Conservation (phyloP, 1,284 basidiomycete species). For the Cutaneotrichosporon cutaneum region DNA sequence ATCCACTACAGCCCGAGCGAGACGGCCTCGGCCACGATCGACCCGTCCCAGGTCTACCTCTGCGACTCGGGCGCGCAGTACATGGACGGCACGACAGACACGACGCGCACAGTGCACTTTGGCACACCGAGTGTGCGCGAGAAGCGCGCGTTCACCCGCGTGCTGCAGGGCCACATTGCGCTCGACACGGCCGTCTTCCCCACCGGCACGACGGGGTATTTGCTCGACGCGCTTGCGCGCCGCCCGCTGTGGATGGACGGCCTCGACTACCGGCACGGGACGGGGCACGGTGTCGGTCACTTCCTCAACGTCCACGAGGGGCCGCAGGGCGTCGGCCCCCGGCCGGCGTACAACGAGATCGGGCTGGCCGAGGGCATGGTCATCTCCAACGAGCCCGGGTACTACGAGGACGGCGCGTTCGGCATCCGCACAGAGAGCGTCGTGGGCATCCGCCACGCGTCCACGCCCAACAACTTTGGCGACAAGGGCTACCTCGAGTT, state of each 20-base stretch:
- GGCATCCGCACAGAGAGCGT: slow-evolving; percentile 93
- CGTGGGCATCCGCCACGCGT: slow-evolving; percentile 68
- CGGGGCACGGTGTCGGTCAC: slow-evolving; percentile 91
- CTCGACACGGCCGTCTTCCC: slow-evolving; percentile 82
- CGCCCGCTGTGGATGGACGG: slow-evolving; percentile 88
- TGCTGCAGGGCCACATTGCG: slow-evolving; percentile 50
- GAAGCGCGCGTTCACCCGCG: slow-evolving; percentile 84
- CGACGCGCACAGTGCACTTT: slow-evolving; percentile 90
- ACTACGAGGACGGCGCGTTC: slow-evolving; percentile 86
- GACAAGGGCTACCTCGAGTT: slow-evolving; percentile 77
- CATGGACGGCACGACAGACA: slow-evolving; percentile 87
- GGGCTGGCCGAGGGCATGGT: slow-evolving; percentile 81
- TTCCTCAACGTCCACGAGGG: slow-evolving; percentile 94
- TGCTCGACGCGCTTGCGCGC: slow-evolving; percentile 74
- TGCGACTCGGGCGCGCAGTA: slow-evolving; percentile 95
- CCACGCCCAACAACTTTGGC: slow-evolving; percentile 82
- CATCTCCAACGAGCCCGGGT: slow-evolving; percentile 90
- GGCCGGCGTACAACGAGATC: slow-evolving; percentile 63
- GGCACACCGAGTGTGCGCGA: slow-evolving; percentile 79
- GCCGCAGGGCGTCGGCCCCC: slow-evolving; percentile 80
- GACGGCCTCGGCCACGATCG: slow-evolving; percentile 70
- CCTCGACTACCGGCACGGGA: slow-evolving; percentile 71
- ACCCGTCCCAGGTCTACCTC: slow-evolving; percentile 80
- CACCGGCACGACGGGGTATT: slow-evolving; percentile 67
- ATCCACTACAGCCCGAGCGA: slow-evolving; percentile 89